phyloP scores from a whole-genome alignment of 2,329 filamentous ascomycete species.

The Pseudogymnoascus sp. region DNA sequence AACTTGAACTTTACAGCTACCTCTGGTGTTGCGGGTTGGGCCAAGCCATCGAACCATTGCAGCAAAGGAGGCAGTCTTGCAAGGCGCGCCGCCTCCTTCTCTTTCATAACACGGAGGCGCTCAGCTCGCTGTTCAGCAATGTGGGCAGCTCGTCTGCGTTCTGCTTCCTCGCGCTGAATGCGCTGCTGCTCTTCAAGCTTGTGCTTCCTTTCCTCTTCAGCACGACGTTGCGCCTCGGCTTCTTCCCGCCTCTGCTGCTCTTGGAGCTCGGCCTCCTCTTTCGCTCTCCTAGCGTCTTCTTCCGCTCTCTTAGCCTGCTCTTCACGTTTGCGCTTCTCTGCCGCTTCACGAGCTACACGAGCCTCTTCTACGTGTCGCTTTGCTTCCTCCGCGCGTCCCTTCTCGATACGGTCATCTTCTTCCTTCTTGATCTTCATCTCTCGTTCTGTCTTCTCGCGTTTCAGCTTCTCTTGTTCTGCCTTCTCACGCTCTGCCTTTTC shows the following conservation, averaged over 20 bases:
- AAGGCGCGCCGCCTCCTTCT: slow-evolving; percentile 46
- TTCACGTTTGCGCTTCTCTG: slow-evolving; percentile 20
- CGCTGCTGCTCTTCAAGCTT: slow-evolving; percentile 41
- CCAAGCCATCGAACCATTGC: slow-evolving; percentile 48
- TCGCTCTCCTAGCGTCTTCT: slow-evolving; percentile 26
- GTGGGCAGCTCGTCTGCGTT: slow-evolving; percentile 36
- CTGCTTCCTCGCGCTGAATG: slow-evolving; percentile 36
- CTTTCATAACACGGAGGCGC: slow-evolving; percentile 36
- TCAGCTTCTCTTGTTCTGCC: slow-evolving; percentile 3
- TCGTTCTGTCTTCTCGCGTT: slow-evolving; percentile 3
- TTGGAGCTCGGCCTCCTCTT: slow-evolving; percentile 31
- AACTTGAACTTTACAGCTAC: slow-evolving; percentile 46
- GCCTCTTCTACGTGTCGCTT: slow-evolving; percentile 17
- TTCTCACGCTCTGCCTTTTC: slow-evolving; percentile 20
- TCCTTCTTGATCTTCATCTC: slow-evolving; percentile 15
- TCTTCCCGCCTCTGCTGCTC: slow-evolving; percentile 40
- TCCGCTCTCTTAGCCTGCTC: slow-evolving; percentile 11
- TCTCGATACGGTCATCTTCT: slow-evolving; percentile 26
- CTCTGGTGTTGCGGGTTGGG: slow-evolving; percentile 41
- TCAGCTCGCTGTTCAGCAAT: slow-evolving; percentile 39
- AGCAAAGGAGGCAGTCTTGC: slow-evolving; percentile 51
- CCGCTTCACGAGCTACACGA: slow-evolving; percentile 19
- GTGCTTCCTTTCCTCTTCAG: slow-evolving; percentile 42
- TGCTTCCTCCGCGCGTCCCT: slow-evolving; percentile 24
- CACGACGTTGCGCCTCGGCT: slow-evolving; percentile 40